Evolutionary conservation across 257 asterid species (phyloP), one percentile per base, ranked within the genome.

Genomic region (Gentiana straminea): DNA sequence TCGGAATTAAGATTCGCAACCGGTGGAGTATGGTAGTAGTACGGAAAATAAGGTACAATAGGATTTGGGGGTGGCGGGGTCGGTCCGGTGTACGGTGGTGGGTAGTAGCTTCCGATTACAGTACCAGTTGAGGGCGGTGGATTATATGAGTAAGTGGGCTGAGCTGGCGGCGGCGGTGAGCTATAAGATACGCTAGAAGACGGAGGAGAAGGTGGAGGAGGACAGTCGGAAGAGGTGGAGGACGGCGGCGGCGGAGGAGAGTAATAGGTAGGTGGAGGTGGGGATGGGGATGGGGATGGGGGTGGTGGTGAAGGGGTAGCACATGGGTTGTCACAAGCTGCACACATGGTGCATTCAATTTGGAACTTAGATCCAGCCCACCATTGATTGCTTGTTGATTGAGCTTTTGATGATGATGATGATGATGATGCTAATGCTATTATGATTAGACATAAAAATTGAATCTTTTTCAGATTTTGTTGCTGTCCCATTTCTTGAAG

Each of bases 271-370:
- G 76, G 62, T 4, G 69, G 66, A 0, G 79, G 67, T 0, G 68
- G 64, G 1, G 86, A 60, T 2, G 68, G 64, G 0, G 84, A 58
- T 2, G 88, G 79, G 0, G 80, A 60, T 1, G 88, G 88, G 10
- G 89, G 84, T 8, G 97, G 91, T 39, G 91, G 75, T 4, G 97
- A 81, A 6, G 84, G 79, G 53, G 83, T 64, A 84, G 51, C 61
- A 73, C 97, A 89, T 1, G 97, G 97, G 71, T 83, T 89, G 82
- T 89, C 97, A 60, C 97, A 89, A 0, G 90, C 89, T 1, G 94
- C 73, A 77, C 97, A 89, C 97, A 86, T 83, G 64, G 95, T 86
- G 75, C 97, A 89, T 65, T 86, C 90, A 69, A 83, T 79, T 12
- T 80, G 76, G 81, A 81, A 89, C 73, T 83, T 89, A 1, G 97